Percentiles rank a stretch among this genome's conserved stretches.
Evolutionary conservation across 805 yeast genomes (phyloP).

Genomic region (Allodekkera sacchari): DNA sequence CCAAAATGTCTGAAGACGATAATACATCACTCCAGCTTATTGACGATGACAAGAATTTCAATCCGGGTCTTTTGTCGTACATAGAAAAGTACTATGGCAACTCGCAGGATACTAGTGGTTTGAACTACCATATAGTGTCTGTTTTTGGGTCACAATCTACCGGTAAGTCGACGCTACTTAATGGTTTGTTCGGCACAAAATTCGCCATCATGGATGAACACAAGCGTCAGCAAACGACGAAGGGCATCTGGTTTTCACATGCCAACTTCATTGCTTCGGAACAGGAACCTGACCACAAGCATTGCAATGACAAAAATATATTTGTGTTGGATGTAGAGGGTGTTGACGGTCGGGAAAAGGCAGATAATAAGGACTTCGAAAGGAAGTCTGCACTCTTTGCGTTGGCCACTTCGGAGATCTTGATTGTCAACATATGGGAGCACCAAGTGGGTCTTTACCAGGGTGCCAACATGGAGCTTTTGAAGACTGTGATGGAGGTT

Average conservation of each 20-base stretch:
- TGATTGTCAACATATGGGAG: constrained; percentile 94
- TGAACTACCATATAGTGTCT: constrained; percentile 81
- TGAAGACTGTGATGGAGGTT: constrained; percentile 95
- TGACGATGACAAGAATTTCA: constrained; percentile 52
- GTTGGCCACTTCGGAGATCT: constrained; percentile 78
- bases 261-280: constrained; percentile 33
- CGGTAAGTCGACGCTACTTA: constrained; percentile 89
- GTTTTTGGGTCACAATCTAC: constrained; percentile 97
- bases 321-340: constrained; percentile 97
- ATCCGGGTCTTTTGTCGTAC: constrained; percentile 23
- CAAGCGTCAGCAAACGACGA: constrained; percentile 82
- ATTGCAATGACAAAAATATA: constrained; percentile 28
- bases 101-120: constrained; percentile 38
- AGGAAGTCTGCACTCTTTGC: constrained; percentile 95
- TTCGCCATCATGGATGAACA: constrained; percentile 92
- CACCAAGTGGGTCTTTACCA: constrained; percentile 94
- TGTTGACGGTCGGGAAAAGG: constrained; percentile 95
- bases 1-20: not conserved
- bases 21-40: constrained; percentile 48
- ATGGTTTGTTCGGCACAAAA: constrained; percentile 73
- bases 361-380: constrained; percentile 98
- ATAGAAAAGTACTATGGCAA: constrained; percentile 16
- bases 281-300: constrained; percentile 4
- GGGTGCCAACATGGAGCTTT: constrained; percentile 93
- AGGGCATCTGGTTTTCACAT: constrained; percentile 72